Base-by-base conservation (phyloP, 768 basidiomycete species). In the Termitomyces heimii region DNA sequence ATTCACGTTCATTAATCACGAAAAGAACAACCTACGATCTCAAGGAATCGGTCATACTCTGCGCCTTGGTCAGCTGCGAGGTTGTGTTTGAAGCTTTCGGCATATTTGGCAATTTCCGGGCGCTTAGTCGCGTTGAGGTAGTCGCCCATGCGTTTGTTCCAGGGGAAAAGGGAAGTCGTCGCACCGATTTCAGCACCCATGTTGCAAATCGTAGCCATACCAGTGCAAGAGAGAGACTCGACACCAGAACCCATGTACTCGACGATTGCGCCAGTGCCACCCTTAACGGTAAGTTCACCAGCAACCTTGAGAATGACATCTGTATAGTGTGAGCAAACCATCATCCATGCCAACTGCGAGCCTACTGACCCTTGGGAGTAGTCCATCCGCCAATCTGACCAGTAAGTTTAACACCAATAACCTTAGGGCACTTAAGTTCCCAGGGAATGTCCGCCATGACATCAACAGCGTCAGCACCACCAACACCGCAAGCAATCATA, bases 101-200 rank as follows among this genome's bases (percentile, higher is more conserved):
- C 95, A 70, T 98, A 98, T 61, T 84, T 76, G 62, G 89, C 94
- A 60, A 98, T 95, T 43, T 89, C 84, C 26, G 75, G 70, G 63
- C 97, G 94, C 70, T 91, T 91, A 64, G 97, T 99, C n/a, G 96
- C 96, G 59, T 89, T 83, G 71, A 99, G 79, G 76, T 98, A 99
- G 69, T 87, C 82, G 66, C 70, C 81, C 97, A 98, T 98, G 68
- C 95, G 92, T 63, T 77, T 71, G 79, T 98, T 99, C 86, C 90
- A 98, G 66, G 97, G 97, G 92, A 99, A 99, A 65, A 98, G 75
- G 18, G 96, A 98, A 22, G 97, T 98, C 10, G 97, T 99, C 37
- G 97, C 97, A 71, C 96, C 96, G 67, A 98, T 98, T 75, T 99
- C 96, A 65, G 96, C 96, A 81, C 96, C 96, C 96, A 98, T 99